phyloP scores from a whole-genome alignment of 768 basidiomycete genomes.

The Brasilioporus rufonigricans region DNA sequence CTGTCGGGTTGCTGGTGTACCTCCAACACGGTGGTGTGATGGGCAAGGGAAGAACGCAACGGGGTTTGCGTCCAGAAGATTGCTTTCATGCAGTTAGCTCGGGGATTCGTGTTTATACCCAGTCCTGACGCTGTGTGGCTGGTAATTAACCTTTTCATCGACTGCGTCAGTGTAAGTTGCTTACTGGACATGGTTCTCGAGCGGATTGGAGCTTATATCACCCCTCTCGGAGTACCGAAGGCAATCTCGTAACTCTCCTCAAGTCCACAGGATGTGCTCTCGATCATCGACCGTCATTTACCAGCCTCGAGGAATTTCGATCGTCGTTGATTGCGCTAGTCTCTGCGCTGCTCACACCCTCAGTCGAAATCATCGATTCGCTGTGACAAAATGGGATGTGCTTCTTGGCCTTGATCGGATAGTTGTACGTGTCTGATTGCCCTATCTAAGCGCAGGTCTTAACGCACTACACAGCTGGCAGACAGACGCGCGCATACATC shows the following conservation, averaged over 20 bases:
- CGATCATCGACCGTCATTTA: background rate
- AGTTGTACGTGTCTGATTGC: constrained; percentile 40
- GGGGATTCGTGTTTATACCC: constrained; percentile 50
- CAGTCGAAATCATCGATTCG: constrained; percentile 52
- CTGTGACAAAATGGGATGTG: constrained; percentile 46
- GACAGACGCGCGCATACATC: constrained; percentile 50
- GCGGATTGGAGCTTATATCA: constrained; percentile 54
- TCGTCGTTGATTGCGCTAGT: constrained; percentile 18
- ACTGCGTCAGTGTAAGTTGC: constrained; percentile 61
- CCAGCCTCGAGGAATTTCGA: constrained; percentile 18
- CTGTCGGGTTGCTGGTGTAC: constrained; percentile 56
- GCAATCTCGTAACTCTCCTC: constrained; percentile 45
- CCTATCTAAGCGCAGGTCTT: background rate
- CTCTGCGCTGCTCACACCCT: constrained; percentile 30
- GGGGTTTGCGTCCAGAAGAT: constrained; percentile 67
- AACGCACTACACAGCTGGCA: constrained; percentile 32
- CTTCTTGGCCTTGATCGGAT: constrained; percentile 47
- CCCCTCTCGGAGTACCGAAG: constrained; percentile 60
- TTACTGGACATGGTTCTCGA: constrained; percentile 49
- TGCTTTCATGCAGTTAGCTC: constrained; percentile 53
- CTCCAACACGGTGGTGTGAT: constrained; percentile 54
- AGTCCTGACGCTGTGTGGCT: constrained; percentile 50
- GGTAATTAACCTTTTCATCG: constrained; percentile 52
- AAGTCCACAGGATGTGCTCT: background rate
- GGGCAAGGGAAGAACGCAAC: constrained; percentile 46